Evolutionary conservation across 371 early-diverging fungal genomes (phyloP).

Genomic region (Rozella allomycis): DNA sequence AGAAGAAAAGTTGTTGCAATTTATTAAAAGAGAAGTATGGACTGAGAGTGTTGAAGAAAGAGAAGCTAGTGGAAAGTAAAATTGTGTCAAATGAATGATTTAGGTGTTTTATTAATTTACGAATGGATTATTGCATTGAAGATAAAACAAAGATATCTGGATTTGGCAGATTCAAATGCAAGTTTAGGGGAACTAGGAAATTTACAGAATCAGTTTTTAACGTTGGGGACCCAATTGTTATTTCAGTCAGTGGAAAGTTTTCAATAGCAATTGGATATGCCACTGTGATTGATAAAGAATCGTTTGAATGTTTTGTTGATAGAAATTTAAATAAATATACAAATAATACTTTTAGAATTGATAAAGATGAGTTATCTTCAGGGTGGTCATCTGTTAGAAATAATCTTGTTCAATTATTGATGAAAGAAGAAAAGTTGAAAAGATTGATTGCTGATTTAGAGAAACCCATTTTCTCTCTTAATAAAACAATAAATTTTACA

Average conservation of each 20-base stretch:
- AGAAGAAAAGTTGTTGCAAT: conserved; percentile 34
- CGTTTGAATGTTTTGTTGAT: background rate
- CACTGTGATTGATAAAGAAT: conserved; percentile 12
- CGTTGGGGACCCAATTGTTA: conserved; percentile 57
- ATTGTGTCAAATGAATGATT: conserved; percentile 9
- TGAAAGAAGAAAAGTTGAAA: conserved; percentile 19
- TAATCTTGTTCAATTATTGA: conserved; percentile 49
- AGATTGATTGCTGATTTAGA: conserved; percentile 58
- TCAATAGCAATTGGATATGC: conserved; percentile 60
- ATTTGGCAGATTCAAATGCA: background rate
- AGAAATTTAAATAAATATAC: conserved; percentile 3
- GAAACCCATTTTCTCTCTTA: conserved; percentile 18
- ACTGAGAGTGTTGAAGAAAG: conserved; percentile 28
- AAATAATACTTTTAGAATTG: conserved; percentile 26
- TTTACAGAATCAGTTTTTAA: conserved; percentile 23
- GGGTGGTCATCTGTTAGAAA: conserved; percentile 41
- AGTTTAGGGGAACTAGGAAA: conserved; percentile 4
- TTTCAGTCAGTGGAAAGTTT: conserved; percentile 42
- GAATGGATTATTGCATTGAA: background rate
- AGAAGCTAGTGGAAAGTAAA: conserved; percentile 26
- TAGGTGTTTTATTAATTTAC: conserved; percentile 3
- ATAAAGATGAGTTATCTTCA: conserved; percentile 50
- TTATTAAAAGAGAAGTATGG: conserved; percentile 59
- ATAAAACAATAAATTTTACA: conserved; percentile 1
- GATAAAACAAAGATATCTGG: background rate